phyloP scores from a whole-genome alignment of 2,329 filamentous ascomycete genomes.

The Fusarium staphyleae region DNA sequence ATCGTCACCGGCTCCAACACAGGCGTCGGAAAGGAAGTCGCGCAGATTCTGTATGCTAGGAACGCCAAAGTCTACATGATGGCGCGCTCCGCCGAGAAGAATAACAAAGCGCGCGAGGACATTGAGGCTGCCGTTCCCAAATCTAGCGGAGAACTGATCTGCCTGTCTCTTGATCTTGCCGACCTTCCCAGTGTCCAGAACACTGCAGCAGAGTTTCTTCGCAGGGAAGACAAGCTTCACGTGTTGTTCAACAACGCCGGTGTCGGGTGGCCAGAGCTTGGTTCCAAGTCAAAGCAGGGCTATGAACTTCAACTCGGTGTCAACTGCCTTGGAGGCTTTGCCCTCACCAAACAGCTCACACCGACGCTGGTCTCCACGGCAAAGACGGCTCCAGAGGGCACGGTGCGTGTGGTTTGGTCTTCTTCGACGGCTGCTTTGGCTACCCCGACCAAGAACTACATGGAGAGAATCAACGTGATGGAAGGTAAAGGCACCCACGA shows the following conservation, averaged over 20 bases:
- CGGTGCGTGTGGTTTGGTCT: slow-evolving; percentile 46
- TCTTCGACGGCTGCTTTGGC: slow-evolving; percentile 37
- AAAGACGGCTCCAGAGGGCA: slow-evolving; percentile 29
- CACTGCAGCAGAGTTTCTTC: slow-evolving; percentile 36
- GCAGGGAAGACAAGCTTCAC: slow-evolving; percentile 43
- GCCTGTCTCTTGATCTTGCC: slow-evolving; percentile 52
- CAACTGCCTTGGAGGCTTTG: slow-evolving; percentile 51
- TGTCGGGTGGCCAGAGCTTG: slow-evolving; percentile 48
- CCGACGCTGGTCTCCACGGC: slow-evolving; percentile 45
- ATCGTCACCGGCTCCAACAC: slow-evolving; percentile 55
- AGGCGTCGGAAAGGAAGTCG: slow-evolving; percentile 59
- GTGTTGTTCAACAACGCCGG: slow-evolving; percentile 54
- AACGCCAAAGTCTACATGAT: slow-evolving; percentile 63
- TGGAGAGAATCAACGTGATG: slow-evolving; percentile 34
- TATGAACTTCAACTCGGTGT: slow-evolving; percentile 53
- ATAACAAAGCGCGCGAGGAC: slow-evolving; percentile 50
- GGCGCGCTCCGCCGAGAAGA: slow-evolving; percentile 54
- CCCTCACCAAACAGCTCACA: slow-evolving; percentile 49
- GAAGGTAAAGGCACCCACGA: slow-evolving; percentile 10
- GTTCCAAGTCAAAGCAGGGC: slow-evolving; percentile 48
- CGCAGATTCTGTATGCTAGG: slow-evolving; percentile 59
- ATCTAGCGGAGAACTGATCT: slow-evolving; percentile 49
- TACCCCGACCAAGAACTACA: slow-evolving; percentile 18
- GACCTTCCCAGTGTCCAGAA: slow-evolving; percentile 44
- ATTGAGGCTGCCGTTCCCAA: slow-evolving; percentile 48